Evolutionary conservation across 345 rosid genomes (phyloP).

Genomic region (Hibiscus mutabilis): DNA sequence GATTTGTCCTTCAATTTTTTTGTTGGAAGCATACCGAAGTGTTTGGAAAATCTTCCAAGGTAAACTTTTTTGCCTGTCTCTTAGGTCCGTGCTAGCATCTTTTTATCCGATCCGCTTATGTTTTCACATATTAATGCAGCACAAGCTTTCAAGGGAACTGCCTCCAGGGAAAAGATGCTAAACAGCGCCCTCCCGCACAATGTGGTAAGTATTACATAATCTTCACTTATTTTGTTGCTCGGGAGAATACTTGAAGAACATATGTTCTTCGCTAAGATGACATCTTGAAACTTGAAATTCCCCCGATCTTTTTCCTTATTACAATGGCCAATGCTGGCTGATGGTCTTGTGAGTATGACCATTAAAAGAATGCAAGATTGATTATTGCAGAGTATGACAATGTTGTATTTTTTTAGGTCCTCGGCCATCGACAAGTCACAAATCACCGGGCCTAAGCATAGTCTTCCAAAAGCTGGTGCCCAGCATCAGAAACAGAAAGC

Average conservation of each 20-base stretch:
- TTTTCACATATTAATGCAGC: conserved; percentile 29
- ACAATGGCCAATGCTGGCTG: not conserved
- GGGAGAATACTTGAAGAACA: not conserved
- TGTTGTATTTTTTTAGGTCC: conserved; percentile 32
- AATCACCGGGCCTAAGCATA: conserved; percentile 35
- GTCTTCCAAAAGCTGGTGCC: conserved; percentile 35
- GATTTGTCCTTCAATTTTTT: conserved; percentile 90
- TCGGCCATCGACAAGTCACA: conserved; percentile 38
- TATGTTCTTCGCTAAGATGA: not conserved
- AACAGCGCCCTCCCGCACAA: conserved; percentile 57
- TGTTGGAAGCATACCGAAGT: conserved; percentile 75
- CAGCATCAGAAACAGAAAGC: conserved; percentile 39
- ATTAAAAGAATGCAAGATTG: conserved; percentile 2
- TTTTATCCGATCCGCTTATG: not conserved
- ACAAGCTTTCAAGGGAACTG: conserved; percentile 92
- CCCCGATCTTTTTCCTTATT: not conserved
- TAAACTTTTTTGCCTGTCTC: conserved; percentile 20
- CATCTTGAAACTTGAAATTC: conserved; percentile 6
- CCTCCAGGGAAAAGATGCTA: conserved; percentile 50
- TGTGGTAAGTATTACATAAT: conserved; percentile 49
- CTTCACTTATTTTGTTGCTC: not conserved
- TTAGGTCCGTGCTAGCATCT: conserved; percentile 3
- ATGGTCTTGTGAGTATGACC: not conserved
- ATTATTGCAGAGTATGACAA: conserved; percentile 2
- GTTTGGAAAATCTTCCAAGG: conserved; percentile 77